Evolutionary conservation across 169 alveolate species (phyloP).

Genomic region (Besnoitia besnoiti): DNA sequence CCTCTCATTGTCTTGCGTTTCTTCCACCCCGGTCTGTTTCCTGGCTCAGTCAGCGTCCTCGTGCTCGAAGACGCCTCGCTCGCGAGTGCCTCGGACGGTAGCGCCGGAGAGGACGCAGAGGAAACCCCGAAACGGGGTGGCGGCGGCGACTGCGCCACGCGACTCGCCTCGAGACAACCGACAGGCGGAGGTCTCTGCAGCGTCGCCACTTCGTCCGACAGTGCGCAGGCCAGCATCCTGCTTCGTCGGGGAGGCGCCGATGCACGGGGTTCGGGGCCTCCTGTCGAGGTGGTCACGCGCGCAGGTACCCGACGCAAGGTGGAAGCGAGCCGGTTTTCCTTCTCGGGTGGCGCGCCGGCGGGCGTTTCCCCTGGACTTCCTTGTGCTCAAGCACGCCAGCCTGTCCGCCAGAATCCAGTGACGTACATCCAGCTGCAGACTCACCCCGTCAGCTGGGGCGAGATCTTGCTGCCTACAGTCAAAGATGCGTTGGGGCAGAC

Average conservation of each 20-base stretch:
- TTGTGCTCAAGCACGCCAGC: too few relatives aligned
- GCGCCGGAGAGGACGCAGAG: not conserved
- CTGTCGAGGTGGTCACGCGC: too few relatives aligned
- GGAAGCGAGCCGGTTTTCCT: too few relatives aligned
- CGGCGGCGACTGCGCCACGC: too few relatives aligned
- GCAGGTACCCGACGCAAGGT: too few relatives aligned
- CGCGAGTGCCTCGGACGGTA: not conserved
- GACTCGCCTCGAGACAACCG: not conserved
- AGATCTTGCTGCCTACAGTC: not conserved
- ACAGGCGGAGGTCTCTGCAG: not conserved
- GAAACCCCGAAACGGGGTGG: not conserved
- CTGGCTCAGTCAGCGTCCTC: conserved; percentile 22
- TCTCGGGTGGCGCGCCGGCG: too few relatives aligned
- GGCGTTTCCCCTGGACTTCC: too few relatives aligned
- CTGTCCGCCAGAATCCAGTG: not conserved
- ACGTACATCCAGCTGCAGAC: conserved; percentile 1
- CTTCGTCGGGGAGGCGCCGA: too few relatives aligned
- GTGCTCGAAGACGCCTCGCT: not conserved
- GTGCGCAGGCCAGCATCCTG: too few relatives aligned
- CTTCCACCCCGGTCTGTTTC: conserved; percentile 36
- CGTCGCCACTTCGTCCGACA: too few relatives aligned
- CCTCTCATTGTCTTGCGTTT: conserved; percentile 47
- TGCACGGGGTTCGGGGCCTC: too few relatives aligned
- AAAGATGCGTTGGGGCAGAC: not conserved
- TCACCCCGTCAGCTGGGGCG: not conserved